phyloP scores from a whole-genome alignment of 345 rosid genomes.

The Dipteronia sinensis region DNA sequence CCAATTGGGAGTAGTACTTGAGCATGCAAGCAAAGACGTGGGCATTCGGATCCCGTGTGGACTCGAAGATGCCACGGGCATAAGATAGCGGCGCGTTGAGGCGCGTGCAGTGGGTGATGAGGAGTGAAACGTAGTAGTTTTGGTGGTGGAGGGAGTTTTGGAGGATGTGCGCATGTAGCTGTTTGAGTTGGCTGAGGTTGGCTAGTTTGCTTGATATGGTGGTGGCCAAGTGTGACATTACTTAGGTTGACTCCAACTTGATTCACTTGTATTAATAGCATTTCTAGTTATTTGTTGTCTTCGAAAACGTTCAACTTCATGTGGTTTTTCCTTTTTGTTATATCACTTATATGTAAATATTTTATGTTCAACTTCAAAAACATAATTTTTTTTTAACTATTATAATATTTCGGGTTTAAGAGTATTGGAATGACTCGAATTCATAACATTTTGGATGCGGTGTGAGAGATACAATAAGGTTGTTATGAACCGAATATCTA shows the following conservation, averaged over 20 bases:
- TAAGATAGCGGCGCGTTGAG: slow-evolving; percentile 35
- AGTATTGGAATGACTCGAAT: too few species aligned
- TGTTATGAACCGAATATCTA: too few species aligned
- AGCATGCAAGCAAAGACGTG: slow-evolving; percentile 28
- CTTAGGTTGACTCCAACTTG: background rate
- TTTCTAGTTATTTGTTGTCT: too few species aligned
- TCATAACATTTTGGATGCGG: too few species aligned
- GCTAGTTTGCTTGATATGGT: slow-evolving; percentile 17
- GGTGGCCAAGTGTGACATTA: slow-evolving; percentile 30
- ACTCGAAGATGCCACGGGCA: slow-evolving; percentile 24
- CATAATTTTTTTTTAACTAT: too few species aligned
- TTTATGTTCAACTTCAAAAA: too few species aligned
- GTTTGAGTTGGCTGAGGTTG: slow-evolving; percentile 26
- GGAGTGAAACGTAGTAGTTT: slow-evolving; percentile 31
- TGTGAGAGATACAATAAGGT: too few species aligned
- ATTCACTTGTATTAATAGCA: background rate
- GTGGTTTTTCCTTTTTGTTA: too few species aligned
- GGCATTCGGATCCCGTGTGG: slow-evolving; percentile 22
- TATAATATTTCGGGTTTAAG: too few species aligned
- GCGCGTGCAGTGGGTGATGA: slow-evolving; percentile 36
- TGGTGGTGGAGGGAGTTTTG: slow-evolving; percentile 36
- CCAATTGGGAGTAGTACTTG: slow-evolving; percentile 30
- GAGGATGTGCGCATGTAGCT: slow-evolving; percentile 41
- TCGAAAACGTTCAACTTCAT: too few species aligned
- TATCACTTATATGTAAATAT: too few species aligned